Evolutionary conservation across 345 rosid species (phyloP).

Genomic region (Murraya koenigii): DNA sequence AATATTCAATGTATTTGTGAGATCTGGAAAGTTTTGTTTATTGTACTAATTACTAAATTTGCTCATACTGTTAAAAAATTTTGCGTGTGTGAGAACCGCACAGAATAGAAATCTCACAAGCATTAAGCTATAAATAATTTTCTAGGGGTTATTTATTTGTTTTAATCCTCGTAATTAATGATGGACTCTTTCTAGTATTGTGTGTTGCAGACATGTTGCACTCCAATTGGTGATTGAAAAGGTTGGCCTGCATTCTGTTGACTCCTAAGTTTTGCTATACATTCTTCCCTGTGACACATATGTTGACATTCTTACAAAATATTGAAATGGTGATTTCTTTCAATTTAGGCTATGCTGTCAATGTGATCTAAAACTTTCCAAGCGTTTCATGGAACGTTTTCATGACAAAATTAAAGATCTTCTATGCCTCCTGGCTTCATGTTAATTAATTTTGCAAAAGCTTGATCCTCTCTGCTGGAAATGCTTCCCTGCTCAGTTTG

Average conservation of each 20-base stretch:
- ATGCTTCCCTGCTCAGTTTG: not conserved
- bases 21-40: not conserved
- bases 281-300: not conserved
- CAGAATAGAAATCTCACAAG: not conserved
- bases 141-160: not conserved
- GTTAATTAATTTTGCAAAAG: not conserved
- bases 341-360: no score
- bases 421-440: not conserved
- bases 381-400: not conserved
- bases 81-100: not conserved
- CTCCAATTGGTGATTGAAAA: not conserved
- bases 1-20: not conserved
- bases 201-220: not conserved
- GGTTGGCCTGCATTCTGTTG: not conserved
- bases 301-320: no score
- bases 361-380: not conserved
- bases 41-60: not conserved
- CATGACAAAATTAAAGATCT: not conserved
- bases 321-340: not conserved
- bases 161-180: not conserved
- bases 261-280: not conserved
- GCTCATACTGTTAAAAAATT: not conserved
- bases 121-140: not conserved
- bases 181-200: not conserved
- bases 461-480: not conserved